Evolutionary conservation across 805 yeast species (phyloP).

Genomic region (Candida koratica): DNA sequence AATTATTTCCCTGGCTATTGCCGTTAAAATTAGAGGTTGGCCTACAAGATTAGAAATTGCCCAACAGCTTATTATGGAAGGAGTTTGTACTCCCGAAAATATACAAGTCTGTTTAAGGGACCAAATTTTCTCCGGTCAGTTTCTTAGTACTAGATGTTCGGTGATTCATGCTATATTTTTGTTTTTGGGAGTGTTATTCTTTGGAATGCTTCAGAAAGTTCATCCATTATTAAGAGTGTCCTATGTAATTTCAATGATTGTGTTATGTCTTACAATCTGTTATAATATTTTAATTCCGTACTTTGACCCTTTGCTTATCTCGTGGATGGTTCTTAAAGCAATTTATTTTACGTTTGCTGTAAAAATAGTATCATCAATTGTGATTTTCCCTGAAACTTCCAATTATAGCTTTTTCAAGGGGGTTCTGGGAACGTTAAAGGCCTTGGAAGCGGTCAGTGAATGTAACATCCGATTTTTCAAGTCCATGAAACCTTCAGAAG

Average conservation of each 20-base stretch:
- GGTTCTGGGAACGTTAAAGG: conserved; percentile 14
- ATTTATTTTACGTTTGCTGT: conserved; percentile 23
- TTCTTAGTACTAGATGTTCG: conserved; percentile 20
- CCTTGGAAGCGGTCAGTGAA: conserved; percentile 14
- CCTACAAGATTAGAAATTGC: conserved; percentile 20
- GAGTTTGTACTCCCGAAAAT: conserved; percentile 22
- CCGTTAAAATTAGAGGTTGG: conserved; percentile 22
- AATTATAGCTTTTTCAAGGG: conserved; percentile 20
- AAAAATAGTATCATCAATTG: conserved; percentile 16
- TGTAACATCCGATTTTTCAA: conserved; percentile 22
- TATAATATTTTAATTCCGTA: conserved; percentile 26
- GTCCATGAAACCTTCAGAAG: conserved; percentile 26
- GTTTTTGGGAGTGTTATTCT: conserved; percentile 19
- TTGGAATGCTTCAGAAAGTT: conserved; percentile 20
- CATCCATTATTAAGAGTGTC: conserved; percentile 19
- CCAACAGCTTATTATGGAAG: conserved; percentile 20
- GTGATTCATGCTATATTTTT: conserved; percentile 23
- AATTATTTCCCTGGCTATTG: conserved; percentile 23
- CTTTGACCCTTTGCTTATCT: conserved; percentile 22
- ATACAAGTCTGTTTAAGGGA: conserved; percentile 17
- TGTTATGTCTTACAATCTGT: conserved; percentile 20
- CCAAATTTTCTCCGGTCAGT: conserved; percentile 26
- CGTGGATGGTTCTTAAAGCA: conserved; percentile 21
- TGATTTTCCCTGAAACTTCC: conserved; percentile 30
- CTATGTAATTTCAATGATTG: conserved; percentile 23